Conservation (phyloP, 73 alveolate species). For the Paramecium sonneborni region DNA sequence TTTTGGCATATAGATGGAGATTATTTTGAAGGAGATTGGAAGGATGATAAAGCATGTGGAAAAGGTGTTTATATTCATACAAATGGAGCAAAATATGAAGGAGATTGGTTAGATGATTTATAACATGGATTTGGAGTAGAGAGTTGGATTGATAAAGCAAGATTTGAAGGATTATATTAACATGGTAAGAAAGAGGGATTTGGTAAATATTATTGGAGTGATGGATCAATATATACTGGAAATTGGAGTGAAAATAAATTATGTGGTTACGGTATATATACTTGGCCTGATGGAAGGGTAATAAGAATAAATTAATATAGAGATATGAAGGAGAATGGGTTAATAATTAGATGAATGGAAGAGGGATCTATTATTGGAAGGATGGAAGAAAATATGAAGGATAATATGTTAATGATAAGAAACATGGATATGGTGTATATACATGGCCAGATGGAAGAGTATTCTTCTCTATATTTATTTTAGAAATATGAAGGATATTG, state of each 20-base stretch:
- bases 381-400: constrained; percentile 62
- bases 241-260: constrained; percentile 65
- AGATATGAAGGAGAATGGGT: constrained; percentile 71
- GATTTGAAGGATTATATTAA: constrained; percentile 67
- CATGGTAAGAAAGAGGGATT: constrained; percentile 59
- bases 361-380: constrained; percentile 28
- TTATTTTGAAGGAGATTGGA: constrained; percentile 65
- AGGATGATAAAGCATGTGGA: constrained; percentile 60
- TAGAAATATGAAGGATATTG: constrained; percentile 69
- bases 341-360: constrained; percentile 68
- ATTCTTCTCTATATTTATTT: constrained; percentile 50
- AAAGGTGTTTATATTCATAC: constrained; percentile 56
- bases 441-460: constrained; percentile 60
- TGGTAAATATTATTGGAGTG: constrained; percentile 74
- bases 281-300: constrained; percentile 74
- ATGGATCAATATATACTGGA: constrained; percentile 77
- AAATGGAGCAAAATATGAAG: constrained; percentile 68
- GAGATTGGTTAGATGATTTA: constrained; percentile 63
- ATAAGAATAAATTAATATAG: not conserved
- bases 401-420: not conserved
- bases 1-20: constrained; percentile 73
- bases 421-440: constrained; percentile 53
- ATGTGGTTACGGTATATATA: constrained; percentile 67
- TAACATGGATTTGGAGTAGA: constrained; percentile 10
- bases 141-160: constrained; percentile 15